Evolutionary conservation across 176 grass and related monocot species (phyloP).

Genomic region (Guadua angustifolia): DNA sequence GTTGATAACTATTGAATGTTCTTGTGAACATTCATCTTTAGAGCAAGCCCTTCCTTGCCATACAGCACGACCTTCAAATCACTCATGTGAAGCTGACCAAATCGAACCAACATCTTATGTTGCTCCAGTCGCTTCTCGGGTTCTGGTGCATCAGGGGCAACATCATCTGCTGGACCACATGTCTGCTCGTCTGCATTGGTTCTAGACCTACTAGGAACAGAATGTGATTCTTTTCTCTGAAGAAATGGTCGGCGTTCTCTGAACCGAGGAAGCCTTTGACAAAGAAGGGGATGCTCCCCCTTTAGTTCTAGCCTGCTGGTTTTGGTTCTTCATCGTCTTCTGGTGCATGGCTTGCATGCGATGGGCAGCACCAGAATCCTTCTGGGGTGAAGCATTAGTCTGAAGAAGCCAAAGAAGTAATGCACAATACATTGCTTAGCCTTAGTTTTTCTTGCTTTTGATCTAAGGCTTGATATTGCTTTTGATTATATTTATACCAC

Average conservation of each 20-base stretch:
- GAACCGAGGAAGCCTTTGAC: conserved; percentile 68
- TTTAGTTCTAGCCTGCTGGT: conserved; percentile 58
- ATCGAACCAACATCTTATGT: conserved; percentile 76
- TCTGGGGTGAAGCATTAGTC: conserved; percentile 57
- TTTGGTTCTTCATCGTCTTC: conserved; percentile 60
- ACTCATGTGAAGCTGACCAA: conserved; percentile 63
- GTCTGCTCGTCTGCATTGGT: conserved; percentile 46
- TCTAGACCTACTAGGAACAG: conserved; percentile 55
- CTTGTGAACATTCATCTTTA: conserved; percentile 84
- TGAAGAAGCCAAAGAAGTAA: background rate
- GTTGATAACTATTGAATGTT: background rate
- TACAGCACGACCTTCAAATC: conserved; percentile 77
- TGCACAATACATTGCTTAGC: background rate
- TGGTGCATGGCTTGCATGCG: conserved; percentile 60
- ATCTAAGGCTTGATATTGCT: background rate
- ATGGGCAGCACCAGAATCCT: conserved; percentile 95
- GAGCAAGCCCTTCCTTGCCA: conserved; percentile 67
- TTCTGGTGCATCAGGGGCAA: conserved; percentile 37
- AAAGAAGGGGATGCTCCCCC: conserved; percentile 55
- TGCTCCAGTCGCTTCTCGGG: conserved; percentile 56
- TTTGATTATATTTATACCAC: background rate
- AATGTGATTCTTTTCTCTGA: conserved; percentile 55
- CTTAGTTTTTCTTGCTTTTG: background rate
- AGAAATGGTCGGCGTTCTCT: conserved; percentile 45
- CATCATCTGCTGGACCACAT: conserved; percentile 24